Evolutionary conservation across 805 yeast genomes (phyloP).

Genomic region (Cyberlindnera maclurae): DNA sequence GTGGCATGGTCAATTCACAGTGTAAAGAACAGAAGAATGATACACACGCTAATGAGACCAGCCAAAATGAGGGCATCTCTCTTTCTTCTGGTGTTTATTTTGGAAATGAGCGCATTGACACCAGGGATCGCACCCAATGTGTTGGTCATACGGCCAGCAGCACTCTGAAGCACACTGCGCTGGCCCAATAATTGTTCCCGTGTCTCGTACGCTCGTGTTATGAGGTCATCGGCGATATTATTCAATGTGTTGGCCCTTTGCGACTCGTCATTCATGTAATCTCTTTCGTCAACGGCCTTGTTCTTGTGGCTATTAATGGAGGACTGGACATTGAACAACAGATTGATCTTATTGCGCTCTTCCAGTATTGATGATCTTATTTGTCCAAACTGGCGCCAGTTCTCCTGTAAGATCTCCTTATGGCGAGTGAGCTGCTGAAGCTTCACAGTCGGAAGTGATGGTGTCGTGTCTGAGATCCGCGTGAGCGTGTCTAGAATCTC

Average conservation of each 20-base stretch:
- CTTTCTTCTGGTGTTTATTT: constrained; percentile 82
- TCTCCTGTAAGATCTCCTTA: constrained; percentile 66
- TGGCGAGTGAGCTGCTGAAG: constrained; percentile 79
- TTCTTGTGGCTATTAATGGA: constrained; percentile 62
- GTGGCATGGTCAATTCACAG: background rate
- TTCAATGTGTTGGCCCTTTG: constrained; percentile 67
- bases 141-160: constrained; percentile 55
- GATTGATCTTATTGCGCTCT: constrained; percentile 69
- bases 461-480: constrained; percentile 48
- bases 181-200: constrained; percentile 79
- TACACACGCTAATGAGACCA: constrained; percentile 61
- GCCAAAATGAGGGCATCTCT: constrained; percentile 86
- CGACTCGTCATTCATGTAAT: constrained; percentile 74
- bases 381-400: constrained; percentile 53
- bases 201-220: constrained; percentile 83
- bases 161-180: constrained; percentile 51
- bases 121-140: constrained; percentile 76
- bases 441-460: constrained; percentile 60
- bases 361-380: constrained; percentile 54
- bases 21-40: constrained; percentile 56
- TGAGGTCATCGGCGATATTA: constrained; percentile 67
- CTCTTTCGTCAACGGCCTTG: constrained; percentile 38
- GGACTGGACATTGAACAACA: constrained; percentile 66
- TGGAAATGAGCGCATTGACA: constrained; percentile 61
- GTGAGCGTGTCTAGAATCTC: constrained; percentile 44